Conservation (phyloP, 345 rosid species). For the Euphorbia peplus region DNA sequence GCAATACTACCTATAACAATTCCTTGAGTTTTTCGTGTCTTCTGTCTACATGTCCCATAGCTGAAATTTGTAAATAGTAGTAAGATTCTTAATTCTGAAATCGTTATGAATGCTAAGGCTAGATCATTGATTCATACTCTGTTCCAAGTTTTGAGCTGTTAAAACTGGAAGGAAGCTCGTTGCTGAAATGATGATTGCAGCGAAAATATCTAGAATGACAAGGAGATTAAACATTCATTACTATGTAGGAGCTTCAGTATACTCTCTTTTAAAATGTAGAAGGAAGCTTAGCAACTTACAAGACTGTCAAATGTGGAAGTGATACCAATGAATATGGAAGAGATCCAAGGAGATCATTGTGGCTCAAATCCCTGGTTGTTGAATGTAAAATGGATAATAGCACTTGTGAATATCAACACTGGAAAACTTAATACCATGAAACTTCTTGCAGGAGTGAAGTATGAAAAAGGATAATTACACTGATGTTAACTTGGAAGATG, state of each 20-base stretch:
- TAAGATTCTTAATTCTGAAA: conserved; percentile 14
- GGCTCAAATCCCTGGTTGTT: conserved; percentile 50
- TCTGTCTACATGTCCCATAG: conserved; percentile 32
- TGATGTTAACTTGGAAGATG: conserved; percentile 41
- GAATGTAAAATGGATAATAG: conserved; percentile 8
- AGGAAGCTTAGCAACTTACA: conserved; percentile 33
- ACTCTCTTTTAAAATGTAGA: not conserved
- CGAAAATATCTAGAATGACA: conserved; percentile 40
- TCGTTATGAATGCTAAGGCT: not conserved
- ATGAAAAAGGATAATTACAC: conserved; percentile 39
- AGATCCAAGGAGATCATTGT: conserved; percentile 39
- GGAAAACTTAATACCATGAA: not conserved
- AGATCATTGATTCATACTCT: conserved; percentile 39
- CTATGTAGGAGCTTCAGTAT: not conserved
- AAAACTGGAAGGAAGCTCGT: conserved; percentile 24
- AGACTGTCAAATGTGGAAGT: conserved; percentile 34
- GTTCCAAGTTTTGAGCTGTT: conserved; percentile 32
- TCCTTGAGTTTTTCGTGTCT: conserved; percentile 11
- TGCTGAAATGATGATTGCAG: conserved; percentile 43
- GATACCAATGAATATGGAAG: conserved; percentile 32
- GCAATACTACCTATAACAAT: conserved; percentile 37
- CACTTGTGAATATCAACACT: not conserved
- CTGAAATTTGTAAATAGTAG: conserved; percentile 31
- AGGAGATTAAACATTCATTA: not conserved
- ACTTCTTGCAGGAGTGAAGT: not conserved